These are phyloP conservation scores for Solanum bukasovii DNA, from an alignment of 257 asterid species.

Conservation along the genomic window DNA sequence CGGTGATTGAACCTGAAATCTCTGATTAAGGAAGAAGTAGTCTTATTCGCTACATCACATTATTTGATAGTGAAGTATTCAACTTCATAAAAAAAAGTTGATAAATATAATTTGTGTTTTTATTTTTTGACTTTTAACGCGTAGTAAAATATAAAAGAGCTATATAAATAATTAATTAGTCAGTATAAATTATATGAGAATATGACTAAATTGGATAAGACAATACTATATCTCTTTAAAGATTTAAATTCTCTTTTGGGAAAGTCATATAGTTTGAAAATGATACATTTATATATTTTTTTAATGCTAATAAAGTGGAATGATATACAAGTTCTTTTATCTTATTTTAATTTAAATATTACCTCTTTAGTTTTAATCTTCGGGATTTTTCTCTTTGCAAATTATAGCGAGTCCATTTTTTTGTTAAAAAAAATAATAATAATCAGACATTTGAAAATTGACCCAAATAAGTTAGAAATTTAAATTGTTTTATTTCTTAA, in stretches of 20 bases:
- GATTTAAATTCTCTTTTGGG: neutral
- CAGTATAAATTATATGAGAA: neutral
- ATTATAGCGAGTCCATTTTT: neutral
- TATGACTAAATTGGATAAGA: neutral
- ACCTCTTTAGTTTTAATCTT: neutral
- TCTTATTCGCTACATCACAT: rapidly evolving
- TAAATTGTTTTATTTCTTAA: no score
- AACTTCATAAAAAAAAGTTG: neutral
- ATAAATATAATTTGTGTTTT: neutral
- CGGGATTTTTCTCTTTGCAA: neutral
- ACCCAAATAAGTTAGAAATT: neutral
- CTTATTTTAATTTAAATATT: neutral
- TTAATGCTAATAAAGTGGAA: neutral
- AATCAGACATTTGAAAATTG: no score
- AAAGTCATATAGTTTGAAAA: neutral
- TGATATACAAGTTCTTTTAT: neutral
- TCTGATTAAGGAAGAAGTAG: rapidly evolving
- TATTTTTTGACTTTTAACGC: neutral
- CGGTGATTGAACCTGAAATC: rapidly evolving
- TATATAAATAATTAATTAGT: neutral
- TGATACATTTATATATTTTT: neutral
- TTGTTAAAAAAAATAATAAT: no score
- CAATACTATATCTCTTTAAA: neutral
- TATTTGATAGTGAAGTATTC: neutral
- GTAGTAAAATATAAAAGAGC: neutral